Percentiles rank a stretch among this genome's conserved stretches.
phyloP scores from a whole-genome alignment of 768 basidiomycete species.

The Tricholoma matsutake region DNA sequence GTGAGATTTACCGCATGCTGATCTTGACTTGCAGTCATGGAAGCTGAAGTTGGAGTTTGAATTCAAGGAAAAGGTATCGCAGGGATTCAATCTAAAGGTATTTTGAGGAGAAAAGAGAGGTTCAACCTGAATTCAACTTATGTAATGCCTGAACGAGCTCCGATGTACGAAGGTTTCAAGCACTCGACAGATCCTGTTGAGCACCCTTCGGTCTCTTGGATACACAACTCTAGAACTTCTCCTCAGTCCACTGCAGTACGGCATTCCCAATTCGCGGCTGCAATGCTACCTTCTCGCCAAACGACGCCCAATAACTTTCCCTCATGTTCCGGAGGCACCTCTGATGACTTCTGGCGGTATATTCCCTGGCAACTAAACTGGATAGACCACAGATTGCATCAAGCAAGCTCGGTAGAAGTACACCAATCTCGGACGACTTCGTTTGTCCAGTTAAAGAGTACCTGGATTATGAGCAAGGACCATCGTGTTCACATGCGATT shows the following conservation, averaged over 20 bases:
- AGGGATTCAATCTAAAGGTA: neutral
- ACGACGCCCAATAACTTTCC: slow-evolving; percentile 38
- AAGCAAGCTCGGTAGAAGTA: neutral
- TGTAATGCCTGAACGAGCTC: slow-evolving; percentile 28
- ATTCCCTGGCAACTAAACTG: slow-evolving; percentile 49
- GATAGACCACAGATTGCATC: slow-evolving; percentile 35
- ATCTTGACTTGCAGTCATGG: slow-evolving; percentile 7
- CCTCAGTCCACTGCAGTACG: slow-evolving; percentile 74
- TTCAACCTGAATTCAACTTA: neutral
- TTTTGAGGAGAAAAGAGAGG: neutral
- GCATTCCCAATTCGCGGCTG: slow-evolving; percentile 78
- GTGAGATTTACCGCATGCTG: slow-evolving; percentile 2
- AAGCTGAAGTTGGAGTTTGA: neutral
- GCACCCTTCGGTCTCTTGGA: slow-evolving; percentile 48
- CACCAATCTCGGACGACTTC: neutral
- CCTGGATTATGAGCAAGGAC: slow-evolving; percentile 30
- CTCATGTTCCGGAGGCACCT: slow-evolving; percentile 14
- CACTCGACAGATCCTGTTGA: slow-evolving; percentile 55
- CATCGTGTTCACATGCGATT: slow-evolving; percentile 32
- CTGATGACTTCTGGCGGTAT: slow-evolving; percentile 39
- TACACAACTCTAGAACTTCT: slow-evolving; percentile 62
- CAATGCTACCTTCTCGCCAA: slow-evolving; percentile 80
- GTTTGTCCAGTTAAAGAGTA: slow-evolving; percentile 34
- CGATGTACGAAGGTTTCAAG: slow-evolving; percentile 64
- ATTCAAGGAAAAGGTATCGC: neutral